Percentiles rank a stretch among this genome's conserved stretches.
These are phyloP conservation scores for Crithidia bombi DNA, from an alignment of 208 protist genomes.

Conservation along the genomic window DNA sequence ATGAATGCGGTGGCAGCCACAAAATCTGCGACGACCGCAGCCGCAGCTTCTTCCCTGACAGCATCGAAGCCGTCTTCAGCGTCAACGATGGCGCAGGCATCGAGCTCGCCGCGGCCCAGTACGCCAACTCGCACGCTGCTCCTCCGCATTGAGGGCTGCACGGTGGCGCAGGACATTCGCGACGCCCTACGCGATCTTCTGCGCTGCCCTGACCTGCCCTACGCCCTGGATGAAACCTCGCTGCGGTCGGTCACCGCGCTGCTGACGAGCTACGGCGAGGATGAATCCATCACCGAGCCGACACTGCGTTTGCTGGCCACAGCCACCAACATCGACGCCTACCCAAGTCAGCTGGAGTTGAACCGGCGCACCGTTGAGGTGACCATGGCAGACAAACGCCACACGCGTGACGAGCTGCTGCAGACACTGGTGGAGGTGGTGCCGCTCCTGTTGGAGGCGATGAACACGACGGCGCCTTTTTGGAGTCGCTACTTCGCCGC, in stretches of 20 bases:
- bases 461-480: slow-evolving; percentile 31
- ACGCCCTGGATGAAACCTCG: slow-evolving; percentile 50
- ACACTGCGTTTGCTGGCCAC: slow-evolving; percentile 56
- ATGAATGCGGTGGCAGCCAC: not conserved
- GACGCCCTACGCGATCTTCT: slow-evolving; percentile 69
- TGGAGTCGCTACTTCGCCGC: slow-evolving; percentile 70
- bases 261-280: slow-evolving; percentile 39
- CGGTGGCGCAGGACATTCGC: slow-evolving; percentile 80
- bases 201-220: slow-evolving; percentile 57
- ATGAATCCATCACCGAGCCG: slow-evolving; percentile 34
- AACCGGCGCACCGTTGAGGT: slow-evolving; percentile 18
- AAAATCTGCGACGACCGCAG: not conserved
- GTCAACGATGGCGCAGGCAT: not conserved
- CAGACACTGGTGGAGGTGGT: slow-evolving; percentile 49
- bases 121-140: slow-evolving; percentile 63
- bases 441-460: slow-evolving; percentile 49
- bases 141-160: slow-evolving; percentile 76
- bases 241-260: slow-evolving; percentile 48
- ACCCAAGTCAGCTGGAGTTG: slow-evolving; percentile 39
- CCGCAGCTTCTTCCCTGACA: not conserved
- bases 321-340: slow-evolving; percentile 56
- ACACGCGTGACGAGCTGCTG: slow-evolving; percentile 58
- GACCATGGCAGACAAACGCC: slow-evolving; percentile 44
- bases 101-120: slow-evolving; percentile 14
- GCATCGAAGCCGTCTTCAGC: not conserved